A percentile compares a stretch with the other conserved stretches of the same genome.
Evolutionary conservation across 805 yeast genomes (phyloP).

Genomic region (Naumovozyma castellii): DNA sequence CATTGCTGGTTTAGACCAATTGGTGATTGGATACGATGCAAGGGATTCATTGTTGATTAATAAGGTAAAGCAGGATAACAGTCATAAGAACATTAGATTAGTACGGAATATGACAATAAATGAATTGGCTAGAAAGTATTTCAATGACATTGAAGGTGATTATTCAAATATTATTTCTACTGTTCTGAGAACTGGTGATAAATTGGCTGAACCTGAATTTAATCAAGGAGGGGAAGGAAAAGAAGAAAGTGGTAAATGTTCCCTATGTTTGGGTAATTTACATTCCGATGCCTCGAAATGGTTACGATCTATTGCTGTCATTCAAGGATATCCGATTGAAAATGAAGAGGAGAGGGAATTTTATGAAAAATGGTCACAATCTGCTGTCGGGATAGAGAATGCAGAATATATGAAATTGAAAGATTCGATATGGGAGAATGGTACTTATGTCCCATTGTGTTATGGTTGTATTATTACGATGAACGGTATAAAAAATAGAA

Average conservation of each 20-base stretch:
- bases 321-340: conserved; percentile 40
- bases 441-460: conserved; percentile 38
- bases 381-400: conserved; percentile 16
- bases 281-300: conserved; percentile 53
- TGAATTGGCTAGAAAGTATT: conserved; percentile 68
- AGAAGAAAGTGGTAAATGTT: conserved; percentile 33
- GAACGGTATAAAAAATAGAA: conserved; percentile 33
- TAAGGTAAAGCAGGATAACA: conserved; percentile 30
- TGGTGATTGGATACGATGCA: conserved; percentile 18
- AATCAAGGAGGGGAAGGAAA: conserved; percentile 4
- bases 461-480: conserved; percentile 69
- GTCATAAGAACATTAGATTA: conserved; percentile 12
- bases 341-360: conserved; percentile 35
- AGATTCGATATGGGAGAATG: conserved; percentile 10
- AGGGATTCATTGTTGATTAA: conserved; percentile 15
- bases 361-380: conserved; percentile 27
- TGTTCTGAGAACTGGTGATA: conserved; percentile 81
- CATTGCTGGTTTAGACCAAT: conserved; percentile 29
- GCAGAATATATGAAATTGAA: conserved; percentile 15
- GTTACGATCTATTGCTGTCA: conserved; percentile 61
- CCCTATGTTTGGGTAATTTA: conserved; percentile 46
- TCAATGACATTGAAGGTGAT: conserved; percentile 58
- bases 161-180: conserved; percentile 89
- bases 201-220: conserved; percentile 44
- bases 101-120: conserved; percentile 70